Evolutionary conservation across 2,329 filamentous ascomycete genomes (phyloP), one percentile per base, ranked within the genome.

Genomic region (Myriosclerotinia scirpicola): DNA sequence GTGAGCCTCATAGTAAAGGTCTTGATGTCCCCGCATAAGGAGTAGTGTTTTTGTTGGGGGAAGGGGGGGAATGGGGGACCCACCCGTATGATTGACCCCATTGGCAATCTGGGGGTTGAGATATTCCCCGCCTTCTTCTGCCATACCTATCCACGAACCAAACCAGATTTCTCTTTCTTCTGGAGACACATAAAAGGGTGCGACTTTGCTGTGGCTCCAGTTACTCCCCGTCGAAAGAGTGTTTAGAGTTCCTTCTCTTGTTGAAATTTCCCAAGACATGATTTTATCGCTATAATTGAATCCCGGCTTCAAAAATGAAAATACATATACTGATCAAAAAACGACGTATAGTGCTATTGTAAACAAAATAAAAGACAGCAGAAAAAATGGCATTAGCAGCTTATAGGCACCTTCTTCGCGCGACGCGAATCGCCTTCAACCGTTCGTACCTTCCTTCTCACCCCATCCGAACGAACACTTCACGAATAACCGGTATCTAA

Each of bases 331-430:
- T 60, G n/a, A 60, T 30, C 58, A 50, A 38, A 38, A 38, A 38
- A 17, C 26, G 1, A 6, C 8, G 5, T 60, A 17, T 20, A 50
- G 58, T 6, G 50, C 44, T 11, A 52, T 52, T 15, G 14, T 17
- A 50, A 12, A 42, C 30, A 34, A 34, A 34, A 34, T 34, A 2
- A 34, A 34, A 34, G 3, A 34, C 1, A 22, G 36, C 63, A 77
- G 38, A 38, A 65, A 67, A 73, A 61, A 87, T 93, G 82, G 90
- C 91, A 20, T 80, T 92, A 65, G 82, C 85, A 75, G 92, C 92
- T 48, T 98, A 97, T 80, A 84, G 93, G 75, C 84, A 90, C 72
- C 81, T 98, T 53, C 83, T 96, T 73, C 92, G 94, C 69, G 90
- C 93, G 30, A 87, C 91, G 44, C 84, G 88, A 70, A 82, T 96